Evolutionary conservation across 1,139 yeast genomes (phyloP).

Genomic region (Meyerozyma elateridarum): DNA sequence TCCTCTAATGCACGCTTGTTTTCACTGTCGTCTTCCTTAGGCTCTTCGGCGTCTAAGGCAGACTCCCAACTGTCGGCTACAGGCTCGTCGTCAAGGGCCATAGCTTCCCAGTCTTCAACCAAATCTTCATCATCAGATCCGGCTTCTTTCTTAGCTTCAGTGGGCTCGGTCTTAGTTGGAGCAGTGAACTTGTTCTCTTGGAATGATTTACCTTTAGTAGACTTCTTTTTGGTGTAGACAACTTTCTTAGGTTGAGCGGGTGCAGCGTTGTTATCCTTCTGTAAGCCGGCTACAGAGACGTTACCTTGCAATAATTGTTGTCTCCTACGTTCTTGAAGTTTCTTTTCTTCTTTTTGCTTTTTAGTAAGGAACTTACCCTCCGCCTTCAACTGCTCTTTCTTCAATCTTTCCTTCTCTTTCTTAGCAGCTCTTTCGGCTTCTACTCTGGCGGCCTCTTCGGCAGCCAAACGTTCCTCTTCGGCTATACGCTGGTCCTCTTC

Average conservation of each 20-base stretch:
- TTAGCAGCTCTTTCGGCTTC: conserved; percentile 72
- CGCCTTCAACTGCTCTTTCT: conserved; percentile 78
- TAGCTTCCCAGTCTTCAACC: conserved; percentile 63
- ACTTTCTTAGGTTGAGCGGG: conserved; percentile 61
- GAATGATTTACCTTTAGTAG: conserved; percentile 36
- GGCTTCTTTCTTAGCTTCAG: conserved; percentile 11
- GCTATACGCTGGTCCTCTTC: conserved; percentile 62
- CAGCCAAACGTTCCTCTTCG: conserved; percentile 56
- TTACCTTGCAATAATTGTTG: conserved; percentile 77
- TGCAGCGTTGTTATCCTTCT: conserved; percentile 30
- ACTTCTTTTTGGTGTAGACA: conserved; percentile 73
- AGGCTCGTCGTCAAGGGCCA: conserved; percentile 47
- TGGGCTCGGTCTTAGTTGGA: conserved; percentile 11
- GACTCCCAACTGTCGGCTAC: conserved; percentile 46
- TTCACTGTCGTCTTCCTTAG: conserved; percentile 14
- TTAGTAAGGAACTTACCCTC: conserved; percentile 89
- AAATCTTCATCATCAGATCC: conserved; percentile 24
- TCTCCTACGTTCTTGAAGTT: conserved; percentile 82
- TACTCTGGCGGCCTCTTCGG: conserved; percentile 59
- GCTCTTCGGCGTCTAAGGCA: conserved; percentile 21
- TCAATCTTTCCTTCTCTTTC: conserved; percentile 79
- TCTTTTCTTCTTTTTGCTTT: conserved; percentile 93
- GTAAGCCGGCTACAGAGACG: conserved; percentile 71
- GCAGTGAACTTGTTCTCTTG: conserved; percentile 16
- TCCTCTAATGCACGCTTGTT: conserved; percentile 14